Conservation (phyloP, 352 stramenopile species). For the Thalassiosira pacifica region DNA sequence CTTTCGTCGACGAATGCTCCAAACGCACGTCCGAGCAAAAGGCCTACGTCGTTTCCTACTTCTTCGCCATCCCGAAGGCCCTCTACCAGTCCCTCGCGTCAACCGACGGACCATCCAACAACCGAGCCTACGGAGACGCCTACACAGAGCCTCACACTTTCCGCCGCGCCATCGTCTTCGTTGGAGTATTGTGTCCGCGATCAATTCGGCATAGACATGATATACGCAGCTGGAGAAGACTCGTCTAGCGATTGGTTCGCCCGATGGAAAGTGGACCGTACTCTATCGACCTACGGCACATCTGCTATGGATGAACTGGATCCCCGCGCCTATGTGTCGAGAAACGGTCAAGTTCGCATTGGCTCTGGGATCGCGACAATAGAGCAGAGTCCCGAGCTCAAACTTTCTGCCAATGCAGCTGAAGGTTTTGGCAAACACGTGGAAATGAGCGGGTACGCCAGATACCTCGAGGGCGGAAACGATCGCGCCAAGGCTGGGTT, state of each 20-base stretch:
- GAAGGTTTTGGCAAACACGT: not conserved
- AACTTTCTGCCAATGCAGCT: not conserved
- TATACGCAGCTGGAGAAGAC: not conserved
- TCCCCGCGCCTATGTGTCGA: not conserved
- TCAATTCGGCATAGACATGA: constrained; percentile 5
- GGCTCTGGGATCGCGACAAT: not conserved
- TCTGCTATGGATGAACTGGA: not conserved
- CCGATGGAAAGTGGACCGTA: not conserved
- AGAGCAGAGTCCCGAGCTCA: not conserved
- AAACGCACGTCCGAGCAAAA: not conserved
- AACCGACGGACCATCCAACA: not conserved
- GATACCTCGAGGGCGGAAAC: not conserved
- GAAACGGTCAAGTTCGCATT: not conserved
- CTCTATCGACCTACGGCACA: not conserved
- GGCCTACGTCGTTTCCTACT: constrained; percentile 1
- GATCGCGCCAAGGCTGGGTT: not conserved
- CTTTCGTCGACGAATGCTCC: not conserved
- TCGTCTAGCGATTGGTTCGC: constrained; percentile 9
- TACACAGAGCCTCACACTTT: not conserved
- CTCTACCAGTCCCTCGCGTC: not conserved
- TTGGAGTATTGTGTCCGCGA: not conserved
- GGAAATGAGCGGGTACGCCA: constrained; percentile 3
- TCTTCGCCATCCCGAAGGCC: not conserved
- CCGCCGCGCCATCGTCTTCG: not conserved
- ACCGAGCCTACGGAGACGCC: not conserved